Percentiles rank a stretch among this genome's conserved stretches.
Conservation (phyloP, 495 filamentous ascomycete genomes). For the Peziza echinospora region DNA sequence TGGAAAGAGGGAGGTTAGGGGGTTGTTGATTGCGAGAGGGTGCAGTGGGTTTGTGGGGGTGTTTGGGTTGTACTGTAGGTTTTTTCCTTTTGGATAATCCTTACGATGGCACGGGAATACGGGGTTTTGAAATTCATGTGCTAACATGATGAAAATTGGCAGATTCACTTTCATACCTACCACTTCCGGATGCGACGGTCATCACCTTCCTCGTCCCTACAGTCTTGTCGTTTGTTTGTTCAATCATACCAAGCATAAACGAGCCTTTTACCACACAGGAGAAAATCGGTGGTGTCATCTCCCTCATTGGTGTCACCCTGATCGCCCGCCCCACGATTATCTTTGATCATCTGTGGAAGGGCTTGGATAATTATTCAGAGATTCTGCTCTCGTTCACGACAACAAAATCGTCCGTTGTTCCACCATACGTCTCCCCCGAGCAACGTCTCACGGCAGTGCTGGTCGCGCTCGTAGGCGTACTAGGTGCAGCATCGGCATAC, state of each 20-base stretch:
- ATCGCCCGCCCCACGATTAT: conserved; percentile 58
- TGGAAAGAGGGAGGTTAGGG: conserved; percentile 41
- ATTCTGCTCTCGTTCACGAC: conserved; percentile 3
- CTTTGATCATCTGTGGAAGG: too few species aligned
- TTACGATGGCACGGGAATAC: not conserved
- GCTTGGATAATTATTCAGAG: not conserved
- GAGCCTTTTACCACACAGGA: conserved; percentile 65
- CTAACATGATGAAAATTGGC: conserved; percentile 1
- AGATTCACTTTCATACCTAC: conserved; percentile 71
- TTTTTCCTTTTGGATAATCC: too few species aligned
- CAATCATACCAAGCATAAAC: conserved; percentile 39
- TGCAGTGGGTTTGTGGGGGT: conserved; percentile 70
- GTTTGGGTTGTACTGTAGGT: conserved; percentile 49
- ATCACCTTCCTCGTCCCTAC: conserved; percentile 76
- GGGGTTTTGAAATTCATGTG: not conserved
- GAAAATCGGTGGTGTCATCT: conserved; percentile 52
- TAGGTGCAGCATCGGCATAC: conserved; percentile 57
- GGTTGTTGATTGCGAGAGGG: conserved; percentile 46
- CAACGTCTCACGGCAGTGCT: conserved; percentile 55
- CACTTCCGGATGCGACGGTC: conserved; percentile 76
- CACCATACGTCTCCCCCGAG: conserved; percentile 27
- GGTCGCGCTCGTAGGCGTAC: conserved; percentile 55
- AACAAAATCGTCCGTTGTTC: not conserved
- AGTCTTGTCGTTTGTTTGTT: conserved; percentile 65
- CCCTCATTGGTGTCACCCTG: conserved; percentile 58